phyloP scores from a whole-genome alignment of 257 asterid genomes.

The Nicotiana attenuata region DNA sequence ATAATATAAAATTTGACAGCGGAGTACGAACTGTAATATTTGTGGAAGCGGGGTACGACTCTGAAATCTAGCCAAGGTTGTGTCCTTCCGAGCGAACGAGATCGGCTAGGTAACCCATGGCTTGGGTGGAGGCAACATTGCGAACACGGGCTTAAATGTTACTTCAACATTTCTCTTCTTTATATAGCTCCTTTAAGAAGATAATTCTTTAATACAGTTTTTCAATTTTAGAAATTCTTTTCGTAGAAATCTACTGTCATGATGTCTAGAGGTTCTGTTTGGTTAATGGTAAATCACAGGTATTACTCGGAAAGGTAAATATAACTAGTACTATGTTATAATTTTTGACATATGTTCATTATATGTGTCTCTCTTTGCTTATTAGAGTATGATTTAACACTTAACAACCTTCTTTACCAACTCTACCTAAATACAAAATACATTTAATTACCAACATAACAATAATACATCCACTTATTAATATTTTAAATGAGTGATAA shows the following conservation, averaged over 20 bases:
- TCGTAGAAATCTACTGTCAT: not conserved
- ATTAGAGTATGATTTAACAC: not conserved
- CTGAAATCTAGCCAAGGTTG: too few species aligned
- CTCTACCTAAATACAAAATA: not conserved
- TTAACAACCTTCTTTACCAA: not conserved
- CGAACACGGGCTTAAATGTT: too few species aligned
- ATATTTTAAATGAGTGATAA: not conserved
- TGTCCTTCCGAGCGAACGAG: too few species aligned
- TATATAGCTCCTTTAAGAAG: not conserved
- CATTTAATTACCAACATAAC: not conserved
- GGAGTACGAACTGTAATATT: too few species aligned
- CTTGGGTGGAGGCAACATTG: too few species aligned
- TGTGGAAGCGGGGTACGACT: too few species aligned
- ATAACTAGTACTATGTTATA: too few species aligned
- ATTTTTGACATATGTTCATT: not conserved
- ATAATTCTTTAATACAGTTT: rapidly evolving
- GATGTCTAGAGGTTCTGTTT: too few species aligned
- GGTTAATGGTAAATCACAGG: too few species aligned
- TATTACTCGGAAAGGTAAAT: too few species aligned
- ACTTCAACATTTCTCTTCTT: not conserved
- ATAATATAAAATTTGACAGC: not conserved
- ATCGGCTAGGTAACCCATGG: too few species aligned
- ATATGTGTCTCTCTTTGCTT: not conserved
- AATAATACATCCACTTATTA: not conserved
- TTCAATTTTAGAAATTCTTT: not conserved